Percentiles rank a stretch among this genome's conserved stretches.
Evolutionary conservation across 108 stramenopile species (phyloP).

Genomic region (Nitzschia inconspicua): DNA sequence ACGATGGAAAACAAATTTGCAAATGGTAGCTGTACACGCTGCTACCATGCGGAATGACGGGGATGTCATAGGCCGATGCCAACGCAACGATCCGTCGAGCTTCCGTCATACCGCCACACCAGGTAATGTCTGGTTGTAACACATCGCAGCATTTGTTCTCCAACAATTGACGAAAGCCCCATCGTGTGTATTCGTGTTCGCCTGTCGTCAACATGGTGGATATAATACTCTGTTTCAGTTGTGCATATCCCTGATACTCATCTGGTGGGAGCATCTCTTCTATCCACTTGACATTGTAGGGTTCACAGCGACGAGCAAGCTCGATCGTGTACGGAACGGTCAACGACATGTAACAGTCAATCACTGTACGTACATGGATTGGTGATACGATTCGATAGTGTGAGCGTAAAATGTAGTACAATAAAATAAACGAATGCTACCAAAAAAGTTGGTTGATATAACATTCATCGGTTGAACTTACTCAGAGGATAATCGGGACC

Average conservation of each 20-base stretch:
- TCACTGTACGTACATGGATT: too few relatives aligned
- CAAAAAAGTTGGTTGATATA: too few relatives aligned
- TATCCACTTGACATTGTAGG: conserved; percentile 64
- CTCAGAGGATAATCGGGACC: conserved; percentile 61
- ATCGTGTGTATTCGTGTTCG: conserved; percentile 73
- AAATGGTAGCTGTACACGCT: conserved; percentile 65
- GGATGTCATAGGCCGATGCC: conserved; percentile 57
- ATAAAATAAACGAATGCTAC: too few relatives aligned
- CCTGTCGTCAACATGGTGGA: conserved; percentile 56
- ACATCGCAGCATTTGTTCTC: conserved; percentile 59
- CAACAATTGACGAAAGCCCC: conserved; percentile 51
- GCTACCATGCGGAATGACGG: conserved; percentile 58
- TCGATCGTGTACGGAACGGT: conserved; percentile 62
- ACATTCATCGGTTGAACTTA: too few relatives aligned
- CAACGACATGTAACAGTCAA: conserved; percentile 67
- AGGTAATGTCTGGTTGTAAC: conserved; percentile 64
- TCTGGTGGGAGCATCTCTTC: conserved; percentile 64
- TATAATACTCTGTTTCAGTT: conserved; percentile 40
- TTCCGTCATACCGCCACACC: conserved; percentile 74
- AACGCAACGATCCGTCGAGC: conserved; percentile 60
- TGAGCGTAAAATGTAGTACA: too few relatives aligned
- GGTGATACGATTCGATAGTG: too few relatives aligned
- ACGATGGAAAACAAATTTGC: conserved; percentile 59
- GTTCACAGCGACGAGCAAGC: conserved; percentile 48
- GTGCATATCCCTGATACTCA: conserved; percentile 57